Base-by-base conservation (phyloP, 2,329 filamentous ascomycete species). In the Cercospora nicotianae region DNA sequence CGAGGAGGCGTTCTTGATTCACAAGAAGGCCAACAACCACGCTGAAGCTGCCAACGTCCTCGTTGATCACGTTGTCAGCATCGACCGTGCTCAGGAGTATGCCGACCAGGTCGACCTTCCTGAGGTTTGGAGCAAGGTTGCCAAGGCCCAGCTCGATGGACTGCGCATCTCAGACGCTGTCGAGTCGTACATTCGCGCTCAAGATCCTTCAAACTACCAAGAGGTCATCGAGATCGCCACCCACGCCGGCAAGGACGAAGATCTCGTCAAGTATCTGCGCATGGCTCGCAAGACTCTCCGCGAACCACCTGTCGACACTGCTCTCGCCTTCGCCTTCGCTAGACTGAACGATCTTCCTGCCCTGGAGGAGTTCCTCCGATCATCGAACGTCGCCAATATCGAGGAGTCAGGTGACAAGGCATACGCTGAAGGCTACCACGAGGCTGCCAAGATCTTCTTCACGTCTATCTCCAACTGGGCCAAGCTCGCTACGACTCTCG, bases 381-480 rank as follows among this genome's bases (percentile, higher is more conserved):
- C 89, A 30, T 94, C 93, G 65, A 99, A 99, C 73, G 95, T 98
- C 69, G 94, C 95, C 63, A 94, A 99, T 79, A 87, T 98, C 64
- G 95, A 99, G 79, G 92, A 95, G 74, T 98, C 93, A 68, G 95
- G 95, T 84, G 95, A 99, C 86, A 97, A 97, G 85, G 94, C 95
- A 23, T 98, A 97, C 74, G 91, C 90, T 71, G 95, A 99, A 82
- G 94, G 94, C 69, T 90, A 92, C 77, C 94, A 95, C 77, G 91
- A 98, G 84, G 95, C 95, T 53, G 93, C 95, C 72, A 99, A 99
- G 88, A 98, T 99, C 77, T 99, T 98, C 87, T 99, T 90, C 84
- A 93, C 89, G 65, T 98, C 92, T 83, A 96, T 99, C 79, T 99
- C 95, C 64, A 99, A 99, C 87, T 99, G 95, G 95, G 94, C 94